Conservation (phyloP, 306 rosid species). For the Alnus rubra region DNA sequence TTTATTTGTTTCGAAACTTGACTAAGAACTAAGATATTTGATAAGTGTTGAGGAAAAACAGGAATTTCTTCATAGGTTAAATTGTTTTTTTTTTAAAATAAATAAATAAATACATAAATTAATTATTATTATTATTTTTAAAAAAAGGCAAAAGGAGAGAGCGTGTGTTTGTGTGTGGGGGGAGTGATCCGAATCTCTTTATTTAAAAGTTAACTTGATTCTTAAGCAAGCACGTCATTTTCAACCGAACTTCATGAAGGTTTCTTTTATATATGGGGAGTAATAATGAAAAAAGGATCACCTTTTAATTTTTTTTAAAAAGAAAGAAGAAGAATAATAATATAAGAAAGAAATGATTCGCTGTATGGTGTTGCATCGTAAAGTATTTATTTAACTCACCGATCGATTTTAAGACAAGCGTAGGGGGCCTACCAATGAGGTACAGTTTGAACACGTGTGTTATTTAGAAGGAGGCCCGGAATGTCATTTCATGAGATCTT, state of each 20-base stretch:
- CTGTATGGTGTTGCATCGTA: not conserved
- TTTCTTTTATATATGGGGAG: not conserved
- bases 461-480: not conserved
- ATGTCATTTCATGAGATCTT: conserved; percentile 25
- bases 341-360: not conserved
- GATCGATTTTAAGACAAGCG: not conserved
- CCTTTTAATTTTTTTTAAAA: not conserved
- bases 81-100: not conserved
- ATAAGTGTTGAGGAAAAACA: too few relatives aligned
- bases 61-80: too few relatives aligned
- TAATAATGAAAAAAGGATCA: not conserved
- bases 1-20: not conserved
- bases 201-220: conserved; percentile 29
- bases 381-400: not conserved
- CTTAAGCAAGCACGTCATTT: conserved; percentile 36
- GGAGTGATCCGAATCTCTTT: conserved; percentile 19
- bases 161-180: not conserved
- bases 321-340: not conserved
- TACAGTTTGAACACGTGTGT: conserved; percentile 17
- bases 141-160: not conserved
- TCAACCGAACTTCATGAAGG: conserved; percentile 10
- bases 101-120: not conserved
- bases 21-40: too few relatives aligned
- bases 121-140: too few relatives aligned
- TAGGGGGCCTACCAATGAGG: not conserved